These are phyloP conservation scores for Rutidosis leptorrhynchoides DNA, from an alignment of 129 eudicot species.

Conservation along the genomic window DNA sequence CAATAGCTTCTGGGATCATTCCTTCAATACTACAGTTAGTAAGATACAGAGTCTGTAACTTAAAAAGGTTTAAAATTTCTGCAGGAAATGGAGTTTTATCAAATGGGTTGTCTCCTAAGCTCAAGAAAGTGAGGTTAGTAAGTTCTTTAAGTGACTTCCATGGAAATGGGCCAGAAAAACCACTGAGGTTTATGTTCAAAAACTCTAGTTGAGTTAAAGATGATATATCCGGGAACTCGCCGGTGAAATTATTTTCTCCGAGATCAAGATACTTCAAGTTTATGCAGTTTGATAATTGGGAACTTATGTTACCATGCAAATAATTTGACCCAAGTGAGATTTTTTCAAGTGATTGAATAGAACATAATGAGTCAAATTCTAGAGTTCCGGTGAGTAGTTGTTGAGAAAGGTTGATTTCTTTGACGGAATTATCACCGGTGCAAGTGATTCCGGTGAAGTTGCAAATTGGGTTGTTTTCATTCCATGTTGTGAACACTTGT, in stretches of 20 bases:
- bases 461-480: constrained; percentile 27
- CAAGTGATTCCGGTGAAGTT: constrained; percentile 61
- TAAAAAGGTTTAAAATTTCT: constrained; percentile 46
- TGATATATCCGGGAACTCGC: constrained; percentile 48
- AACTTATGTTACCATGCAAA: constrained; percentile 43
- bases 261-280: constrained; percentile 50
- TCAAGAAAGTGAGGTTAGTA: constrained; percentile 37
- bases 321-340: constrained; percentile 46
- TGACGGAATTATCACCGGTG: constrained; percentile 22
- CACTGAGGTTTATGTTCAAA: constrained; percentile 36
- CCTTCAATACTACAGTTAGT: constrained; percentile 56
- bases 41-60: constrained; percentile 50
- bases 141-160: constrained; percentile 55
- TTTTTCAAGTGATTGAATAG: constrained; percentile 44
- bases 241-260: constrained; percentile 40
- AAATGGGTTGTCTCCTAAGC: constrained; percentile 59
- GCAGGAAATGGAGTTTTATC: constrained; percentile 48
- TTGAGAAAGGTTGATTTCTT: constrained; percentile 48
- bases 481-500: constrained; percentile 43
- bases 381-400: constrained; percentile 40
- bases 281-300: constrained; percentile 43
- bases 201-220: constrained; percentile 41
- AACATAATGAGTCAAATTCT: constrained; percentile 48
- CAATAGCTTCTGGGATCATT: constrained; percentile 50
- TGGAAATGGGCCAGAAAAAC: constrained; percentile 56